Evolutionary conservation across 352 stramenopile species (phyloP), one percentile per base, ranked within the genome.

Genomic region (Phytophthora fragariaefolia): DNA sequence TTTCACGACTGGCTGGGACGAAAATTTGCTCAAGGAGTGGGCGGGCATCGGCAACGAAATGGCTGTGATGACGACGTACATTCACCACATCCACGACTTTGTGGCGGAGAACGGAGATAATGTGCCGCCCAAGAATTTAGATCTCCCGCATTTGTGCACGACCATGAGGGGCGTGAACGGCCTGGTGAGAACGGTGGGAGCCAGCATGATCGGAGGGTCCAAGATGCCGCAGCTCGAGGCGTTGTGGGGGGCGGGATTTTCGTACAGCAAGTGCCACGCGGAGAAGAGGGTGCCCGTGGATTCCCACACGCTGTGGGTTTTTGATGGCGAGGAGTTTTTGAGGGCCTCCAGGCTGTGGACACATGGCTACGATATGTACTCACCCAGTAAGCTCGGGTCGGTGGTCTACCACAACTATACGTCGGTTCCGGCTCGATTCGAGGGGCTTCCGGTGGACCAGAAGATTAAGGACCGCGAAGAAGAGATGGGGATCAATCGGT

Each of bases 61-160:
- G 86, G 86, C 84, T 3, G 71, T 95, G 43, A 65, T 95, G 30
- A 80, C 84, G n/a, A 92, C 83, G 12, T 95, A 95, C 48, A 55
- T 91, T 45, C 85, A 94, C 63, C 80, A 94, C 49, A 85, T 91
- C 47, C 79, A 94, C 69, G 77, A 91, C 66, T 92, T 90, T 75
- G 77, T 92, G 58, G 71, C 79, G 49, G 69, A 80, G 20, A 89
- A 89, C 62, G 83, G 82, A 43, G 79, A 90, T 52, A 92, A 93
- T 71, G 80, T 69, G 28, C 47, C 67, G 17, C 77, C 81, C 8
- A 76, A 79, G 22, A 84, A 69, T 40, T 65, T 90, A 0, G 86
- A 80, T 52, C 63, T 91, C 6, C 83, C 82, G 42, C 83, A 94
- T 63, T 67, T 92, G 43, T 92, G 83, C 59, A 90, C 82, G 28